Percentiles rank a stretch among this genome's conserved stretches.
Evolutionary conservation across 192 early-diverging fungal genomes (phyloP).

Genomic region (Allomyces arbusculus): DNA sequence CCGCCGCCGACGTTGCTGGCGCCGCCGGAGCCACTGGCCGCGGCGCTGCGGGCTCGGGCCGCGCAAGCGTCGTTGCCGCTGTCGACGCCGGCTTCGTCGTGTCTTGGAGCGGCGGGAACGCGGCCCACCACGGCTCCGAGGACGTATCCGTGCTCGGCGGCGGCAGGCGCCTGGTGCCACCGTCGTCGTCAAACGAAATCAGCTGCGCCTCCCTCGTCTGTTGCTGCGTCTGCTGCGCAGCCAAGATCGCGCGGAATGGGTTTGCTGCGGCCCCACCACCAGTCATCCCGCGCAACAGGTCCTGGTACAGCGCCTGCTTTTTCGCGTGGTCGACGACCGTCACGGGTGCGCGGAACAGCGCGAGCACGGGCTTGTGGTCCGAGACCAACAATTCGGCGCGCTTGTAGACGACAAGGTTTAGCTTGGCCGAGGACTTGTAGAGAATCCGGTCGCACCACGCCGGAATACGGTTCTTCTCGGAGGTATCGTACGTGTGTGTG

Average conservation of each 20-base stretch:
- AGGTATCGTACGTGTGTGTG: conserved; percentile 46
- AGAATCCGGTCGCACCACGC: conserved; percentile 45
- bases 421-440: conserved; percentile 12
- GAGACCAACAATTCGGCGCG: conserved; percentile 44
- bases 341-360: not conserved
- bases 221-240: not conserved
- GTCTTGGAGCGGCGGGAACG: too few species aligned
- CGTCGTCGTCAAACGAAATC: not conserved
- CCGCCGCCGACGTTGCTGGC: too few species aligned
- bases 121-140: too few species aligned
- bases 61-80: too few species aligned
- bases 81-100: too few species aligned
- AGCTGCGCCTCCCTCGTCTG: not conserved
- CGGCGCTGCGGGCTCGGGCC: too few species aligned
- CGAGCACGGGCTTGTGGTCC: conserved; percentile 28
- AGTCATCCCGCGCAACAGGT: not conserved
- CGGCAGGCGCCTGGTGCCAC: too few species aligned
- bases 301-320: not conserved
- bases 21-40: too few species aligned
- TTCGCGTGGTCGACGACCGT: not conserved
- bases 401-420: conserved; percentile 24
- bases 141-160: too few species aligned
- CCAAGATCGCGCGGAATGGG: not conserved
- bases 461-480: conserved; percentile 40
- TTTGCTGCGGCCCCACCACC: not conserved